Percentiles rank a stretch among this genome's conserved stretches.
These are phyloP conservation scores for Cornus florida DNA, from an alignment of 148 eudicot species.

Conservation along the genomic window DNA sequence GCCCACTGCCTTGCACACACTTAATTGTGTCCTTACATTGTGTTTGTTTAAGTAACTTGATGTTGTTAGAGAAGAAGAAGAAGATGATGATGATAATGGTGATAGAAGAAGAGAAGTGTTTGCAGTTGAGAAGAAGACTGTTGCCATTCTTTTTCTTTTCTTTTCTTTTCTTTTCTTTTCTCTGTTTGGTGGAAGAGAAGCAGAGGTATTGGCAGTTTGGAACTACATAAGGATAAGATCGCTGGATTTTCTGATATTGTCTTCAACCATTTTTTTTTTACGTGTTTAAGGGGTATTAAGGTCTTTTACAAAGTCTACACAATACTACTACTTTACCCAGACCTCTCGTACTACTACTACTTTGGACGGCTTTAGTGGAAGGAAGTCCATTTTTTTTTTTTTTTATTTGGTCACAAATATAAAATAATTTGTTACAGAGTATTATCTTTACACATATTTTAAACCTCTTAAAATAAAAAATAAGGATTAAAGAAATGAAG, in stretches of 20 bases:
- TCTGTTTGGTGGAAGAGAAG: conserved; percentile 30
- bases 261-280: neutral
- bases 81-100: conserved; percentile 21
- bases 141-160: conserved; percentile 51
- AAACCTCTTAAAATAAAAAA: too few relatives aligned
- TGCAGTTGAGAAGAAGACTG: conserved; percentile 39
- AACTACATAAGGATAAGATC: conserved; percentile 41
- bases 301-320: neutral
- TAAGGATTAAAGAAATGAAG: too few relatives aligned
- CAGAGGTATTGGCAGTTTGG: conserved; percentile 18
- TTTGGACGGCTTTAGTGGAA: too few relatives aligned
- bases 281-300: conserved; percentile 8
- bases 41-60: conserved; percentile 15
- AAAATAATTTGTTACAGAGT: too few relatives aligned
- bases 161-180: conserved; percentile 4
- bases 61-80: conserved; percentile 5
- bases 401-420: too few relatives aligned
- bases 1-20: conserved; percentile 34
- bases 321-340: too few relatives aligned
- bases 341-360: too few relatives aligned
- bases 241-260: conserved; percentile 36
- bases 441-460: too few relatives aligned
- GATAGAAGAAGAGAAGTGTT: conserved; percentile 18
- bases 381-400: too few relatives aligned
- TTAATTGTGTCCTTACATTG: conserved; percentile 26